A percentile compares a stretch with the other conserved stretches of the same genome.
These are phyloP conservation scores for Xylaria digitata DNA, from an alignment of 2,329 filamentous ascomycete species.

Conservation along the genomic window DNA sequence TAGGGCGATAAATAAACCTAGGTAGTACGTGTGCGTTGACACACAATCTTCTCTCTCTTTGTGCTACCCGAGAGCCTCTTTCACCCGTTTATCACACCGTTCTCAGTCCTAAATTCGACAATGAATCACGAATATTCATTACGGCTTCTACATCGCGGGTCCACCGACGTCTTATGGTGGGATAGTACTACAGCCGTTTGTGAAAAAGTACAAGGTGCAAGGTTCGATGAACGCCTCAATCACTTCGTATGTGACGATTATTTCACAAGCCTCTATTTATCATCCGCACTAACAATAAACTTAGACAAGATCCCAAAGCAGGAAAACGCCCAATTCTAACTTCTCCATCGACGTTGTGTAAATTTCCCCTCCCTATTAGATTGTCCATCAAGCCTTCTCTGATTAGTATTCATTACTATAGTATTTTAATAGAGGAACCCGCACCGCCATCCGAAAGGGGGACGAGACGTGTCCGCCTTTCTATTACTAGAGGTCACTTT, in stretches of 20 bases:
- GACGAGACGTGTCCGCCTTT: neutral
- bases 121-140: slow-evolving; percentile 1
- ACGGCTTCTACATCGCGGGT: neutral
- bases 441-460: neutral
- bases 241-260: slow-evolving; percentile 22
- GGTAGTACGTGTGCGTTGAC: slow-evolving; percentile 4
- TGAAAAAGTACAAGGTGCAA: slow-evolving; percentile 10
- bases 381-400: slow-evolving; percentile 12
- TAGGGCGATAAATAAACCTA: slow-evolving; percentile 13
- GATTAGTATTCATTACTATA: slow-evolving; percentile 10
- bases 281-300: slow-evolving; percentile 21
- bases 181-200: neutral
- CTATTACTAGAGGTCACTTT: slow-evolving; percentile 11
- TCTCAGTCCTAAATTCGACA: slow-evolving; percentile 5
- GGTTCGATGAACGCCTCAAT: slow-evolving; percentile 18
- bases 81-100: slow-evolving; percentile 6
- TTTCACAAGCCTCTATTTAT: slow-evolving; percentile 8
- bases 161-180: slow-evolving; percentile 24
- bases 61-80: neutral
- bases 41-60: neutral
- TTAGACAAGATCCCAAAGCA: slow-evolving; percentile 7
- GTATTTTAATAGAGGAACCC: slow-evolving; percentile 17
- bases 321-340: slow-evolving; percentile 1
- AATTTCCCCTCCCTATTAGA: slow-evolving; percentile 8
- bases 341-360: slow-evolving; percentile 26